These are phyloP conservation scores for Pichia sp. DNA, from an alignment of 1,139 yeast species.

Conservation along the genomic window DNA sequence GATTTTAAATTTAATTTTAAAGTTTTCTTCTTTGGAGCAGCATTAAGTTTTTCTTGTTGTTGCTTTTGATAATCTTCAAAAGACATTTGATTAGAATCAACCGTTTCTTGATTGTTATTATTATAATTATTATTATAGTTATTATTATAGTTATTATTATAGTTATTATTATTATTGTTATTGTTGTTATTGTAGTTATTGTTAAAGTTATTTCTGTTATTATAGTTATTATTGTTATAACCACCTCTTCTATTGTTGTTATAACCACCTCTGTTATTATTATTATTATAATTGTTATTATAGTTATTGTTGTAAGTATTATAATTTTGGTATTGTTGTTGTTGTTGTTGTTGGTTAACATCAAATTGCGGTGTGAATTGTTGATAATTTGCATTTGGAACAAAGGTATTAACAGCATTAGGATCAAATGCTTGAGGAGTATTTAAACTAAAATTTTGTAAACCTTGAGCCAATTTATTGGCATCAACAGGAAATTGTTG, in stretches of 20 bases:
- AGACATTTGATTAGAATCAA: slow-evolving; percentile 61
- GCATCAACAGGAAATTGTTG: slow-evolving; percentile 33
- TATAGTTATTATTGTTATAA: slow-evolving; percentile 9
- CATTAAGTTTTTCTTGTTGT: slow-evolving; percentile 38
- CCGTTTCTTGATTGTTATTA: slow-evolving; percentile 21
- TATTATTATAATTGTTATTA: background rate
- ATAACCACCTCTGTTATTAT: background rate
- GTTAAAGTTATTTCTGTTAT: slow-evolving; percentile 17
- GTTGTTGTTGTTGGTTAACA: slow-evolving; percentile 22
- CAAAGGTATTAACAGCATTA: slow-evolving; percentile 38
- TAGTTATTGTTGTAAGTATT: slow-evolving; percentile 1
- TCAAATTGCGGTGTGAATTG: slow-evolving; percentile 25
- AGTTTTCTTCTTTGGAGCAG: slow-evolving; percentile 50
- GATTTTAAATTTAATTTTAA: slow-evolving; percentile 62
- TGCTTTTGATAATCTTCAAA: slow-evolving; percentile 83
- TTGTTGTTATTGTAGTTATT: slow-evolving; percentile 14
- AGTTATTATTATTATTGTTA: slow-evolving; percentile 4
- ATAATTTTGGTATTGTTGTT: slow-evolving; percentile 25
- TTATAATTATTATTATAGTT: slow-evolving; percentile 16
- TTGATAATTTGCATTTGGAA: slow-evolving; percentile 33
- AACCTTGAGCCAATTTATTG: slow-evolving; percentile 50
- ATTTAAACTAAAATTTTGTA: slow-evolving; percentile 37
- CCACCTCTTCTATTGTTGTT: slow-evolving; percentile 13
- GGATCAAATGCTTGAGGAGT: slow-evolving; percentile 34
- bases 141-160: slow-evolving; percentile 14